Evolutionary conservation across 192 early-diverging fungal genomes (phyloP).

Genomic region (Jimgerdemannia lactiflua): DNA sequence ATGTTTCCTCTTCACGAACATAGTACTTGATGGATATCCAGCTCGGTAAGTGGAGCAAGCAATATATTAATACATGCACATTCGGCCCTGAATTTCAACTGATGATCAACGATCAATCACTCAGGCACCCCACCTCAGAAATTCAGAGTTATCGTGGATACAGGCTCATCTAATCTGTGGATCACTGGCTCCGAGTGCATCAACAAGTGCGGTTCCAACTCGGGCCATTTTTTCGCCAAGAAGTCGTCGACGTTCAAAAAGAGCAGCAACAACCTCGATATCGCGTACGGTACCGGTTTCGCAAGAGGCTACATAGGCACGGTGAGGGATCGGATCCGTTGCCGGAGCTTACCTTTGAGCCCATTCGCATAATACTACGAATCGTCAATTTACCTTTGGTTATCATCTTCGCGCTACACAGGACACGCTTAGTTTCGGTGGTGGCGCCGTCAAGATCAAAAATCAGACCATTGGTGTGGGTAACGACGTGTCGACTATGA

Average conservation of each 20-base stretch:
- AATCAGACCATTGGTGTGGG: slow-evolving; percentile 17
- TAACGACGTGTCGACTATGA: slow-evolving; percentile 7
- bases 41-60: background rate
- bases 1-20: background rate
- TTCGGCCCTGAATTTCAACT: no score
- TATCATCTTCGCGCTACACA: no score
- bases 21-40: background rate
- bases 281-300: slow-evolving; percentile 12
- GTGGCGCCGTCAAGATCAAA: background rate
- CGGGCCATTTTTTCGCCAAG: background rate
- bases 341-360: no score
- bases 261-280: background rate
- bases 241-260: background rate
- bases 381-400: no score
- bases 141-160: background rate
- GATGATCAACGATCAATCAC: no score
- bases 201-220: background rate
- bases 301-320: slow-evolving; percentile 5
- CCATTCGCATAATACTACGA: no score
- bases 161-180: background rate
- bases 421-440: background rate
- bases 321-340: background rate
- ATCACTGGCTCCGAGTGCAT: background rate
- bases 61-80: no score
- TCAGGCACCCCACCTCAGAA: background rate